Evolutionary conservation across 2,329 filamentous ascomycete genomes (phyloP).

Genomic region (Pyricularia sp.): DNA sequence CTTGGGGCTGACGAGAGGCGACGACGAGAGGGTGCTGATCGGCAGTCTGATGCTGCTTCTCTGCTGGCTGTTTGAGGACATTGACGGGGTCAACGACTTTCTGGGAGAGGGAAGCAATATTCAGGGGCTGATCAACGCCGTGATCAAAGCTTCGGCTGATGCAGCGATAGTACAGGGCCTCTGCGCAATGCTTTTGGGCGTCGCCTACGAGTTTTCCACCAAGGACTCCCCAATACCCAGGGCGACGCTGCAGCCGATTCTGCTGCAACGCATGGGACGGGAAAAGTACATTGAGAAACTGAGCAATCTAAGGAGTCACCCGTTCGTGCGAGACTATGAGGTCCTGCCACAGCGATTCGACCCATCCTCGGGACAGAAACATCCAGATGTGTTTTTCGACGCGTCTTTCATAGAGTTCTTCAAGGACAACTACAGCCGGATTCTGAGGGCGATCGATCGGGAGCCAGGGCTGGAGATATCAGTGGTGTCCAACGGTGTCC

Average conservation of each 20-base stretch:
- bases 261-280: constrained; percentile 65
- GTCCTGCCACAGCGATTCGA: constrained; percentile 60
- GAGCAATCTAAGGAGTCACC: constrained; percentile 61
- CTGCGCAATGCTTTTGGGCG: constrained; percentile 70
- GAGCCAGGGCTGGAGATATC: constrained; percentile 81
- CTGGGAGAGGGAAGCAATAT: constrained; percentile 83
- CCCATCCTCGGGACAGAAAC: constrained; percentile 31
- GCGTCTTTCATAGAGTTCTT: constrained; percentile 81
- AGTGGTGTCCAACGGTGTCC: constrained; percentile 62
- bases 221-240: constrained; percentile 88
- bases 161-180: constrained; percentile 66
- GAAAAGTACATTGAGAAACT: constrained; percentile 80
- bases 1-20: constrained; percentile 58
- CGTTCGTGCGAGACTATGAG: constrained; percentile 78
- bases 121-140: constrained; percentile 68
- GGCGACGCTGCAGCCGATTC: constrained; percentile 63
- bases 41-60: constrained; percentile 84
- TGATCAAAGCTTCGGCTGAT: constrained; percentile 47
- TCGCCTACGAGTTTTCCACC: constrained; percentile 93
- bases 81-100: constrained; percentile 85
- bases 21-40: constrained; percentile 67
- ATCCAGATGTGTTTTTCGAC: constrained; percentile 79
- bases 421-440: constrained; percentile 86
- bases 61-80: constrained; percentile 85
- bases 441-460: constrained; percentile 75